Base-by-base conservation (phyloP, 2,329 filamentous ascomycete species). In the Coniochaeta sp. region DNA sequence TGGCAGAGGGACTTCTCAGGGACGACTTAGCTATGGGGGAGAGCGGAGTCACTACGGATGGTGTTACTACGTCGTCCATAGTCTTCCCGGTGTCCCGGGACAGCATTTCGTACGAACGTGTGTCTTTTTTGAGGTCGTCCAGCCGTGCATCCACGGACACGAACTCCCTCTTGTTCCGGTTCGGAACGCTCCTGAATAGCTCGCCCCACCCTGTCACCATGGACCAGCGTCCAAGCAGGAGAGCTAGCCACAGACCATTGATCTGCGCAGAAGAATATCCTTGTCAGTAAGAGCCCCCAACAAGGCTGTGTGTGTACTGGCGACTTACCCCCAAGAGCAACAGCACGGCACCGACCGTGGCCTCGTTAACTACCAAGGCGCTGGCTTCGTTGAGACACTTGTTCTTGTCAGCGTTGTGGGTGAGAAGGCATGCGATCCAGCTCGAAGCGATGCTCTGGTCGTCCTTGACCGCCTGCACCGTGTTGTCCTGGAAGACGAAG, bases 201-300 rank as follows among this genome's bases (percentile, higher is more conserved):
- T 96, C 87, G 47, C 79, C 66, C 95, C 95, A 99, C 63, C 89
- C 95, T 3, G 80, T 83, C 60, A 96, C 79, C 87, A 98, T 96
- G n/a, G 89, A 88, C 72, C 84, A 86, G 58, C 93, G 88, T 40
- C 89, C 89, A 34, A 97, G 84, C 61, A 98, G 84, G 59, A 96
- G 74, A 61, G 96, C 81, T 57, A 89, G 85, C 86, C 93, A 96
- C 56, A 98, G 77, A 8, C 93, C 93, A 64, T 93, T 93, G 65
- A 91, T 80, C 87, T 91, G 65, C 19, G 22, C 19, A 31, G 26
- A 5, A 22, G 5, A 28, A 52, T 5, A 52, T 22, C 16, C 57
- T 26, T 17, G 34, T 44, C 56, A 58, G 56, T 17, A n/a, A 6
- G 31, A 31, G 47, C 19, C 16, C 24, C 3, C 43, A 33, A 44